Evolutionary conservation across 1,139 yeast species (phyloP).

Genomic region (Neolecta irregularis): DNA sequence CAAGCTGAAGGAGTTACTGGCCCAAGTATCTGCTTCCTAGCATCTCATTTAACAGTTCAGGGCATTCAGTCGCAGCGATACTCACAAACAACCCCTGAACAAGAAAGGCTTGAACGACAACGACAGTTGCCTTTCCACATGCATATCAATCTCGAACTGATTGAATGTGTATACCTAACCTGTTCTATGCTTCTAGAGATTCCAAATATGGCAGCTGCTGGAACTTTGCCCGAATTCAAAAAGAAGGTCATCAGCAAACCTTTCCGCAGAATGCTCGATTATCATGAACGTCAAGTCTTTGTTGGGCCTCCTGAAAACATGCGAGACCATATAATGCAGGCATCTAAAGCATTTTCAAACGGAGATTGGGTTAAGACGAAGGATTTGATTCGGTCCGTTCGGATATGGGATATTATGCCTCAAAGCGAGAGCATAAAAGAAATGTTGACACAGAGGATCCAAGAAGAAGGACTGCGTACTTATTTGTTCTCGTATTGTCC

Average conservation of each 20-base stretch:
- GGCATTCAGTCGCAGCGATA: slow-evolving; percentile 51
- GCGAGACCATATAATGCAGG: slow-evolving; percentile 84
- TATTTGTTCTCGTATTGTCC: slow-evolving; percentile 72
- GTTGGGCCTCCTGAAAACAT: slow-evolving; percentile 97
- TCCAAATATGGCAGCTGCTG: slow-evolving; percentile 63
- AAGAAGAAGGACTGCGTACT: slow-evolving; percentile 80
- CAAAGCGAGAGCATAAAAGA: slow-evolving; percentile 44
- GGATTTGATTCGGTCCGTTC: slow-evolving; percentile 55
- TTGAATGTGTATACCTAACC: slow-evolving; percentile 89
- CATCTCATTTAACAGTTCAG: no score
- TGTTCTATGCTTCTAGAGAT: slow-evolving; percentile 80
- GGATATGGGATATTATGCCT: slow-evolving; percentile 78
- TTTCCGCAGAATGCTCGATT: slow-evolving; percentile 81
- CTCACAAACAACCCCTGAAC: slow-evolving; percentile 38
- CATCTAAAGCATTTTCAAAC: slow-evolving; percentile 73
- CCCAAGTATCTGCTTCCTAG: no score
- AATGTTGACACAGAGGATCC: slow-evolving; percentile 63
- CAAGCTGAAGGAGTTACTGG: slow-evolving; percentile 80
- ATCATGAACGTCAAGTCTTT: slow-evolving; percentile 86
- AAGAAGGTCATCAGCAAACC: slow-evolving; percentile 66
- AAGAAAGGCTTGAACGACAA: slow-evolving; percentile 40
- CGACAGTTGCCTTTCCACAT: slow-evolving; percentile 92
- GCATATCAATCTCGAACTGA: slow-evolving; percentile 89
- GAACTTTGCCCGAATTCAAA: slow-evolving; percentile 32
- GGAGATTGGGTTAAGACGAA: slow-evolving; percentile 83